Evolutionary conservation across 208 protist genomes (phyloP), one percentile per base, ranked within the genome.

Genomic region (Crithidia mellificae): DNA sequence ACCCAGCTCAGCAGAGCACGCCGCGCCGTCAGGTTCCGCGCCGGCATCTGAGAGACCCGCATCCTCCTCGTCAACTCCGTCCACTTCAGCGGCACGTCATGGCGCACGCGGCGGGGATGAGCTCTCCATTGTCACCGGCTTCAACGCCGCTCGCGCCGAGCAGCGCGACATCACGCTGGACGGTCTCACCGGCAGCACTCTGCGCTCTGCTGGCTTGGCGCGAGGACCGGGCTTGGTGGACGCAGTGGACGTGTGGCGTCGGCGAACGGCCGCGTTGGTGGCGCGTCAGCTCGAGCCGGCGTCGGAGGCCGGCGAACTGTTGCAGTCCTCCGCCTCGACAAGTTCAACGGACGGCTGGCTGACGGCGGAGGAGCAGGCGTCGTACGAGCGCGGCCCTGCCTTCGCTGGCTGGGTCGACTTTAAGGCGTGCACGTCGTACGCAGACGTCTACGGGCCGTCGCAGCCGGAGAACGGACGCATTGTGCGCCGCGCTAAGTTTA

Each of bases 381-480:
- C 43, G 1, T 87, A 81, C 46, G 39, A 75, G 39, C 73, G 77
- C 19, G 90, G 90, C 6, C 80, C 85, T 12, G 87, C 87, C 12
- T 91, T 87, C 63, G 68, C 74, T 6, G 62, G 77, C 39, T 66
- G 56, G 25, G 75, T 87, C 1, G 78, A 90, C 72, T 80, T 90
- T 63, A 27, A 58, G 5, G 20, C 63, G 6, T 46, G 46, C 17
- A 32, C 51, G n/a, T 66, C 66, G 38, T 91, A 77, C 67, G 84
- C 86, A 0, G 87, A 95, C 65, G 53, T 57, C 19, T 92, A 93
- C 58, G 90, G 90, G 0, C 14, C 57, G 3, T 27, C 74, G 14
- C 81, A 87, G 36, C 90, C 90, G 0, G 56, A 80, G 12, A 83
- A 93, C 63, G 87, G 87, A 15, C 74, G 81, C 27, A 51, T 77